Evolutionary conservation across 495 filamentous ascomycete species (phyloP).

Genomic region (Trichoderma parareesei): DNA sequence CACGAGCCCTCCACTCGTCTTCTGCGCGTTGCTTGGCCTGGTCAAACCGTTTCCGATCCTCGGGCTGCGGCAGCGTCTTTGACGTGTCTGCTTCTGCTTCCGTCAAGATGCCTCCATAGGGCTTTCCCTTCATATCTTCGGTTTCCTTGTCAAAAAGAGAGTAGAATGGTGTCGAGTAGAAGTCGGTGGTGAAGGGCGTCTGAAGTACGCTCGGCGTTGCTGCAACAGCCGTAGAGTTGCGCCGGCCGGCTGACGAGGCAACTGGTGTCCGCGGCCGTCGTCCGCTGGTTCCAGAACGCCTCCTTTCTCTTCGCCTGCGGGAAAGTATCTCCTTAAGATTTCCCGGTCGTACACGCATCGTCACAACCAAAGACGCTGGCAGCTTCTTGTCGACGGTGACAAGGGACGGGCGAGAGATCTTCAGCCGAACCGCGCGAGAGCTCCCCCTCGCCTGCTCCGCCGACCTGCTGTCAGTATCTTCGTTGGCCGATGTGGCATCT

Average conservation of each 20-base stretch:
- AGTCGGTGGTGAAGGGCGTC: constrained; percentile 46
- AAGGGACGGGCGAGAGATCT: constrained; percentile 17
- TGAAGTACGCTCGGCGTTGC: constrained; percentile 19
- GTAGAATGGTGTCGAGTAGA: constrained; percentile 62
- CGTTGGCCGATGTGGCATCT: constrained; percentile 24
- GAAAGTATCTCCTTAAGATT: constrained; percentile 51
- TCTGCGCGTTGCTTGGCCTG: constrained; percentile 81
- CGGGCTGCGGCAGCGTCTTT: constrained; percentile 69
- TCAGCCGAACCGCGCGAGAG: constrained; percentile 33
- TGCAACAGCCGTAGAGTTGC: constrained; percentile 1
- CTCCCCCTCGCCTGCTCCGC: constrained; percentile 15
- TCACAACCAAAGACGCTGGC: constrained; percentile 28
- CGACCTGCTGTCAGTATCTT: constrained; percentile 18
- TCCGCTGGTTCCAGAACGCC: constrained; percentile 30
- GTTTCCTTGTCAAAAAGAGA: constrained; percentile 78
- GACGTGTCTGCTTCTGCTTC: constrained; percentile 87
- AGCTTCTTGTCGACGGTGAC: constrained; percentile 31
- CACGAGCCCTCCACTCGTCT: constrained; percentile 69
- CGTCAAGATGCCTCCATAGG: constrained; percentile 87
- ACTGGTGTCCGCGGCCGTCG: constrained; percentile 24
- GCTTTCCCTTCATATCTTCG: constrained; percentile 84
- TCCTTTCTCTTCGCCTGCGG: constrained; percentile 30
- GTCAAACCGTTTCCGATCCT: constrained; percentile 79
- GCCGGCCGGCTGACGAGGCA: constrained; percentile 21
- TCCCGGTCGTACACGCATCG: constrained; percentile 49